A percentile compares a stretch with the other conserved stretches of the same genome.
phyloP scores from a whole-genome alignment of 2,329 filamentous ascomycete genomes.

The Pyricularia sp. region DNA sequence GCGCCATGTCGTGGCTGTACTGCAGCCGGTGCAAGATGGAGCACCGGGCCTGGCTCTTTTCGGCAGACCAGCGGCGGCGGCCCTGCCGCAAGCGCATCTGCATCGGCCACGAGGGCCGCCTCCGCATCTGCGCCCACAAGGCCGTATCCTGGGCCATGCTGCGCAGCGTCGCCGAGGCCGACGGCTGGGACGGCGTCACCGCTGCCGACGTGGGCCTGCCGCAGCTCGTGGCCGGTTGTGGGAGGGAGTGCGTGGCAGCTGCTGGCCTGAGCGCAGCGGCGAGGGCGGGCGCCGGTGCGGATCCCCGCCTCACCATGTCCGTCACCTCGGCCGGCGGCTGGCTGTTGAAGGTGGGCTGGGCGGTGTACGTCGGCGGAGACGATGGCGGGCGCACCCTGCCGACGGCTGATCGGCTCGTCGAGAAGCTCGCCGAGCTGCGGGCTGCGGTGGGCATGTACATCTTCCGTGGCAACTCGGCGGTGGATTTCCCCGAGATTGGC shows the following conservation, averaged over 20 bases:
- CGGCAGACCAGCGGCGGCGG: not conserved
- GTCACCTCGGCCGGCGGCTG: not conserved
- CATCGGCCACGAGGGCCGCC: not conserved
- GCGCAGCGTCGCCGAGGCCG: not conserved
- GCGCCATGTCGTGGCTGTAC: not conserved
- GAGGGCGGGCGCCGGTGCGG: not conserved
- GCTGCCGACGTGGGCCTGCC: not conserved
- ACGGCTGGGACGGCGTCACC: not conserved
- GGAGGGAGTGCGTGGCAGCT: not conserved
- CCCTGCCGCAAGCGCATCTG: not conserved
- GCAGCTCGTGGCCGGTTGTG: not conserved
- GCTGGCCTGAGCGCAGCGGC: not conserved
- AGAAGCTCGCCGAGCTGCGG: not conserved
- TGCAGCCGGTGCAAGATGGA: constrained; percentile 1
- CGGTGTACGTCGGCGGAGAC: not conserved
- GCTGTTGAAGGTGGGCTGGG: not conserved
- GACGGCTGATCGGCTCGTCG: not conserved
- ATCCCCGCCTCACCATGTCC: not conserved
- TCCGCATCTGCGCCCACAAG: not conserved
- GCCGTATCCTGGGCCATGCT: not conserved
- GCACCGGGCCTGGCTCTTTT: not conserved
- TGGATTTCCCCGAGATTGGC: not conserved
- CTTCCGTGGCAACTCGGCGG: not conserved
- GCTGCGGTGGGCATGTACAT: not conserved
- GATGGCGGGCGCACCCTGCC: not conserved